phyloP scores from a whole-genome alignment of 805 yeast species.

The Diddensiella transvaalensis region DNA sequence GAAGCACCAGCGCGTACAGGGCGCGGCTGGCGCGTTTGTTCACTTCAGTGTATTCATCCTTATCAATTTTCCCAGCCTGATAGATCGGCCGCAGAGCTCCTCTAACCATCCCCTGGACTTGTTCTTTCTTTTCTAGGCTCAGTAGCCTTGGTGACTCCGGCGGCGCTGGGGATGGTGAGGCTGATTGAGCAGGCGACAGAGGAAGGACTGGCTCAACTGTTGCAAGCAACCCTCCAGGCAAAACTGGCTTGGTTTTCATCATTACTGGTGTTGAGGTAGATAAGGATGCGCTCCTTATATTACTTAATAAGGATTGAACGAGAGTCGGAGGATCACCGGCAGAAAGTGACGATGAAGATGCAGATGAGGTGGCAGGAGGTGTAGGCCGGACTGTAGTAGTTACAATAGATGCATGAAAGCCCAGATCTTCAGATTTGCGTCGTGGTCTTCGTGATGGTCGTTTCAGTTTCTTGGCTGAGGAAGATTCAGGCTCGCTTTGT shows the following conservation, averaged over 20 bases:
- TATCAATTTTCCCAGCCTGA: constrained; percentile 34
- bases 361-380: not conserved
- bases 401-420: too few species aligned
- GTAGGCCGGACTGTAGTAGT: too few species aligned
- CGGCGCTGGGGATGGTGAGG: constrained; percentile 23
- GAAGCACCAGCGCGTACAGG: constrained; percentile 42
- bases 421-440: not conserved
- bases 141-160: constrained; percentile 8
- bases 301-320: constrained; percentile 24
- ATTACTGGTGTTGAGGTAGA: not conserved
- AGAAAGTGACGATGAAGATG: not conserved
- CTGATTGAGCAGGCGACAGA: not conserved
- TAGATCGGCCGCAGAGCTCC: constrained; percentile 49
- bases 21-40: constrained; percentile 61
- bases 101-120: constrained; percentile 57
- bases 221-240: not conserved
- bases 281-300: constrained; percentile 21
- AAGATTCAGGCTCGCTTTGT: not conserved
- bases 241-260: not conserved
- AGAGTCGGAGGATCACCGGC: constrained; percentile 13
- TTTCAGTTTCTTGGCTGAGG: constrained; percentile 23
- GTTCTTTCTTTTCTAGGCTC: constrained; percentile 46
- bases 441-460: constrained; percentile 23
- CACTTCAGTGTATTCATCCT: constrained; percentile 51
- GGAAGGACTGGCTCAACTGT: not conserved